These are phyloP conservation scores for Allomyces arbusculus DNA, from an alignment of 192 early-diverging fungal genomes.

Conservation along the genomic window DNA sequence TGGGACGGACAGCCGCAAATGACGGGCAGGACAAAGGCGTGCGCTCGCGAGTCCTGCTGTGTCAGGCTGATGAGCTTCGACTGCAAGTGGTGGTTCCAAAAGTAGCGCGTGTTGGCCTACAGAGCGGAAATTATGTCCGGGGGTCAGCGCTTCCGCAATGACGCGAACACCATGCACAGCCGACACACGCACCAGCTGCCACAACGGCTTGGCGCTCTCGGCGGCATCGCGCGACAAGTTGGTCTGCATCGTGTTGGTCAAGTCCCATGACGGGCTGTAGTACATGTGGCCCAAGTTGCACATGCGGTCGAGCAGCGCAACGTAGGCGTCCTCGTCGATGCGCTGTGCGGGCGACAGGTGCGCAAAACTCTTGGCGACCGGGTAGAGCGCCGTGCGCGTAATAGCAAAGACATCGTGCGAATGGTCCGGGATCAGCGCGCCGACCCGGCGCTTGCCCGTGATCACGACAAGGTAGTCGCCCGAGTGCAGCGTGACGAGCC, in stretches of 20 bases:
- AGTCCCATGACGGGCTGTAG: constrained; percentile 70
- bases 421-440: constrained; percentile 12
- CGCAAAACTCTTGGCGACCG: constrained; percentile 10
- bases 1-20: constrained; percentile 63
- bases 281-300: constrained; percentile 38
- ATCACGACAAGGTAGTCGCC: constrained; percentile 23
- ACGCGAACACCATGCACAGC: not conserved
- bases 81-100: constrained; percentile 67
- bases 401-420: constrained; percentile 15
- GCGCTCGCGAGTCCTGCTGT: constrained; percentile 17
- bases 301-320: constrained; percentile 31
- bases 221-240: constrained; percentile 19
- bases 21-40: constrained; percentile 70
- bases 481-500: constrained; percentile 15
- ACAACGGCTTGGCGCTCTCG: constrained; percentile 16
- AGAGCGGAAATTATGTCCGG: not conserved
- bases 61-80: constrained; percentile 44
- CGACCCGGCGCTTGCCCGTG: constrained; percentile 14
- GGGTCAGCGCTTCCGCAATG: not conserved
- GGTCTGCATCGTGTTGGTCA: constrained; percentile 70
- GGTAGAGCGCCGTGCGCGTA: constrained; percentile 16
- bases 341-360: constrained; percentile 11
- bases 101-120: constrained; percentile 80
- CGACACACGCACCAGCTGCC: constrained; percentile 25
- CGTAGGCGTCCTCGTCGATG: constrained; percentile 39